phyloP scores from a whole-genome alignment of 2,329 filamentous ascomycete genomes.

The Ophiostoma ulmi region DNA sequence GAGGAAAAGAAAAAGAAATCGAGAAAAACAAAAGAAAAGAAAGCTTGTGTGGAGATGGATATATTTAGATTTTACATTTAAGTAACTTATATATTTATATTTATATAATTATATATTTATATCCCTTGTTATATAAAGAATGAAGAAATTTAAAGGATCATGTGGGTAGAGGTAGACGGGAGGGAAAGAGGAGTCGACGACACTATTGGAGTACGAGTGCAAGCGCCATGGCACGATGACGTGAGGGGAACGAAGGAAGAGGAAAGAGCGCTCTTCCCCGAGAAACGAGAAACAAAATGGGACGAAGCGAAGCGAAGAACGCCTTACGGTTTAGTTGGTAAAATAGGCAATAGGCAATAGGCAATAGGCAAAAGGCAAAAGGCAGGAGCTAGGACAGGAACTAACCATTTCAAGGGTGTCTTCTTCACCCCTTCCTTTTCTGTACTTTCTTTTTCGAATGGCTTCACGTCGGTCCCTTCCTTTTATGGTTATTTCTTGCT shows the following conservation, averaged over 20 bases:
- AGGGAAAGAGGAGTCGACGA: neutral
- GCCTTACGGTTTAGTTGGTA: neutral
- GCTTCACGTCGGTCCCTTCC: too few species aligned
- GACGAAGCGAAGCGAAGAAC: neutral
- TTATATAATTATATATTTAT: neutral
- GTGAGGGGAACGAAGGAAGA: neutral
- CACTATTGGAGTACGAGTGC: too few species aligned
- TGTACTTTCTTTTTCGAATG: too few species aligned
- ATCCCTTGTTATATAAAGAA: neutral
- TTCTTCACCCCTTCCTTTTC: too few species aligned
- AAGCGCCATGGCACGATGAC: neutral
- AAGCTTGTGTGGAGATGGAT: neutral
- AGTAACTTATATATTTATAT: neutral
- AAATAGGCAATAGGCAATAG: too few species aligned
- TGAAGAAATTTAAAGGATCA: slow-evolving; percentile 14
- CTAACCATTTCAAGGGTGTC: neutral
- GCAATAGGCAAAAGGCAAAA: too few species aligned
- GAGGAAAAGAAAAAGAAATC: neutral
- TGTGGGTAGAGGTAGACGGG: neutral
- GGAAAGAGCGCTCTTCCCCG: neutral
- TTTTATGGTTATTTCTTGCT: too few species aligned
- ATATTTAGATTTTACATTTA: neutral
- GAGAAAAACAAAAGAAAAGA: neutral
- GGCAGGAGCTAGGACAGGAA: neutral
- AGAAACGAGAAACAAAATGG: neutral